A percentile compares a stretch with the other conserved stretches of the same genome.
These are phyloP conservation scores for Neurospora sp. DNA, from an alignment of 495 filamentous ascomycete genomes.

Conservation along the genomic window DNA sequence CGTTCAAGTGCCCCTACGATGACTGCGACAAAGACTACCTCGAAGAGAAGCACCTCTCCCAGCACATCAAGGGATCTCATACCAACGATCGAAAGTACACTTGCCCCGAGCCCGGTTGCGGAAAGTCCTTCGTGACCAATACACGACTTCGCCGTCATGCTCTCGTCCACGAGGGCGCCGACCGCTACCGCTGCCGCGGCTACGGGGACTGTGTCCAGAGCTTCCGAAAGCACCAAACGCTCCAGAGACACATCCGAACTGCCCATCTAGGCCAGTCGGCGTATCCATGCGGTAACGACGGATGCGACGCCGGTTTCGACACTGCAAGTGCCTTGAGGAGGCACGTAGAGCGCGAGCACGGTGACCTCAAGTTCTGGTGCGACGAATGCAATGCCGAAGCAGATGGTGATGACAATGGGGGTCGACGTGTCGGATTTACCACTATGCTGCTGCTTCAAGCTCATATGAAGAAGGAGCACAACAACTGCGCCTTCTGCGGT, in stretches of 20 bases:
- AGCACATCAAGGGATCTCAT: conserved; percentile 77
- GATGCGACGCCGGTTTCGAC: conserved; percentile 64
- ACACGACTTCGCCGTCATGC: conserved; percentile 62
- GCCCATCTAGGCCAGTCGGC: conserved; percentile 61
- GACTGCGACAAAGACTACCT: conserved; percentile 75
- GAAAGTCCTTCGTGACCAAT: conserved; percentile 67
- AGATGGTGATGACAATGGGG: conserved; percentile 14
- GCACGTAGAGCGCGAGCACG: conserved; percentile 64
- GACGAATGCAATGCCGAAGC: conserved; percentile 44
- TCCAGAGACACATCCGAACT: conserved; percentile 68
- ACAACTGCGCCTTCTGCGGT: conserved; percentile 64
- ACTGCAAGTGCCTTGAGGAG: conserved; percentile 54
- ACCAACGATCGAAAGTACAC: conserved; percentile 57
- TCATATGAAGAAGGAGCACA: conserved; percentile 62
- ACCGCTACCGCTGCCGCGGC: conserved; percentile 62
- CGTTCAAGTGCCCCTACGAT: conserved; percentile 55
- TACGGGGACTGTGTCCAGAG: conserved; percentile 63
- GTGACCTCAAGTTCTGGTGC: conserved; percentile 59
- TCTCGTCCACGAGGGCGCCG: conserved; percentile 55
- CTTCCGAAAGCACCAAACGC: conserved; percentile 82
- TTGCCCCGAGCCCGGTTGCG: conserved; percentile 62
- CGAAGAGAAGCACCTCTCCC: conserved; percentile 68
- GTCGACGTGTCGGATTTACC: conserved; percentile 47
- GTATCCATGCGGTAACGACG: conserved; percentile 55
- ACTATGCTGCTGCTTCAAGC: conserved; percentile 59